A percentile compares a stretch with the other conserved stretches of the same genome.
Evolutionary conservation across 106 monocot genomes (phyloP).

Genomic region (Dendrobium officinale): DNA sequence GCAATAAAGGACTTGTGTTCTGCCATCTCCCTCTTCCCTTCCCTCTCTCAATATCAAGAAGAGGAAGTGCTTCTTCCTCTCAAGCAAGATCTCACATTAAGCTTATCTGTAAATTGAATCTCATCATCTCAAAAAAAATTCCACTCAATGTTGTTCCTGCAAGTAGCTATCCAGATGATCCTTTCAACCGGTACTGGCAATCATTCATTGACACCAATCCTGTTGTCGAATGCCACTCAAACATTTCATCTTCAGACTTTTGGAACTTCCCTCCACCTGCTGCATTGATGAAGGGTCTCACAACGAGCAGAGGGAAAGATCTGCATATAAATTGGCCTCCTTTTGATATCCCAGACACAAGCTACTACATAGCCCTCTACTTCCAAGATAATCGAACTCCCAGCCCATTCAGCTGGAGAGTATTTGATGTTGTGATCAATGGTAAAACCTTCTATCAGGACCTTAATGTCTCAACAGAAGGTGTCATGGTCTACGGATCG

Average conservation of each 20-base stretch:
- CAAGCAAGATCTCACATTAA: too few relatives aligned
- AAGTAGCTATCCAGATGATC: conserved; percentile 83
- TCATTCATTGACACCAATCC: conserved; percentile 42
- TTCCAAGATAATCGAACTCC: conserved; percentile 83
- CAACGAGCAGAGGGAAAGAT: conserved; percentile 57
- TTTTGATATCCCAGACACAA: conserved; percentile 34
- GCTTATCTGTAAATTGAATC: not conserved
- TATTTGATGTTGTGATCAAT: conserved; percentile 68
- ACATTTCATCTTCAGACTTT: conserved; percentile 41
- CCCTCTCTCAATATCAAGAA: too few relatives aligned
- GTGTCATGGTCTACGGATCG: conserved; percentile 58
- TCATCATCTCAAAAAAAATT: not conserved
- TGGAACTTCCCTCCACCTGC: conserved; percentile 71
- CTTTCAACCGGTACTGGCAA: conserved; percentile 87
- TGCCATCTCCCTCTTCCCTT: too few relatives aligned
- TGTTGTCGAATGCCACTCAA: conserved; percentile 36
- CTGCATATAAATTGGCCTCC: conserved; percentile 61
- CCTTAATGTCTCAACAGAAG: conserved; percentile 63
- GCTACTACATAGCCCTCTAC: conserved; percentile 86
- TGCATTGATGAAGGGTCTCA: conserved; percentile 42
- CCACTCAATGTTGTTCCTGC: not conserved
- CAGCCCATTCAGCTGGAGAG: conserved; percentile 67
- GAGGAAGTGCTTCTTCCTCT: too few relatives aligned
- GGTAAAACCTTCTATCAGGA: conserved; percentile 36
- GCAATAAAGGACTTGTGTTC: too few relatives aligned